These are phyloP conservation scores for Suhomyces tanzawaensis DNA, from an alignment of 805 yeast genomes.

Conservation along the genomic window DNA sequence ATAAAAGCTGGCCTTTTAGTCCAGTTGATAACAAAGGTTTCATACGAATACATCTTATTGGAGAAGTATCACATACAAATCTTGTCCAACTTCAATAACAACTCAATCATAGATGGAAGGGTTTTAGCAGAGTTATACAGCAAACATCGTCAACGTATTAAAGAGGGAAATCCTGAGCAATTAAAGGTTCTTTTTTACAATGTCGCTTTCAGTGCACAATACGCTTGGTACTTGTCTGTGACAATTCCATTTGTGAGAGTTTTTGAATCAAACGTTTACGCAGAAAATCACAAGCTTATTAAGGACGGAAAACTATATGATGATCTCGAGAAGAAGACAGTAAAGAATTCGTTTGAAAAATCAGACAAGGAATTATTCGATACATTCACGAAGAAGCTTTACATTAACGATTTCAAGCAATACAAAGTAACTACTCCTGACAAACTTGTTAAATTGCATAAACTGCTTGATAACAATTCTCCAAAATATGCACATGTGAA, in stretches of 20 bases:
- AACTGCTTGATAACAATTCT: conserved; percentile 19
- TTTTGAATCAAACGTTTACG: conserved; percentile 29
- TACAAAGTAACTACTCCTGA: conserved; percentile 16
- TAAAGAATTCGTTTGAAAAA: conserved; percentile 18
- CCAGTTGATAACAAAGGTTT: conserved; percentile 32
- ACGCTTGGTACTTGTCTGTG: conserved; percentile 37
- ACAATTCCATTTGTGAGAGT: conserved; percentile 37
- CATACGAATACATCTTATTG: conserved; percentile 37
- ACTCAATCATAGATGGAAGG: conserved; percentile 29
- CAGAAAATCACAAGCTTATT: conserved; percentile 23
- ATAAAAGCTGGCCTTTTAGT: conserved; percentile 13
- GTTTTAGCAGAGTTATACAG: conserved; percentile 23
- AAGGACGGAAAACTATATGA: conserved; percentile 13
- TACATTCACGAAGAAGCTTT: conserved; percentile 19
- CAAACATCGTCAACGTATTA: conserved; percentile 17
- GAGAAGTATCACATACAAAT: conserved; percentile 41
- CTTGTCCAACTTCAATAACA: conserved; percentile 30
- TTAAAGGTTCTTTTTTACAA: conserved; percentile 36
- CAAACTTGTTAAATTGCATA: conserved; percentile 19
- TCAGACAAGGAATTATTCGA: conserved; percentile 23
- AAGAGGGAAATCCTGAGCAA: conserved; percentile 16
- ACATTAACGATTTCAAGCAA: conserved; percentile 17
- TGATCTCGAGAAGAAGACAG: conserved; percentile 3
- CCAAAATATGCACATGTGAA: conserved; percentile 15
- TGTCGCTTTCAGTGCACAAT: conserved; percentile 30